phyloP scores from a whole-genome alignment of 352 stramenopile genomes.

The Phytophthora sojae region DNA sequence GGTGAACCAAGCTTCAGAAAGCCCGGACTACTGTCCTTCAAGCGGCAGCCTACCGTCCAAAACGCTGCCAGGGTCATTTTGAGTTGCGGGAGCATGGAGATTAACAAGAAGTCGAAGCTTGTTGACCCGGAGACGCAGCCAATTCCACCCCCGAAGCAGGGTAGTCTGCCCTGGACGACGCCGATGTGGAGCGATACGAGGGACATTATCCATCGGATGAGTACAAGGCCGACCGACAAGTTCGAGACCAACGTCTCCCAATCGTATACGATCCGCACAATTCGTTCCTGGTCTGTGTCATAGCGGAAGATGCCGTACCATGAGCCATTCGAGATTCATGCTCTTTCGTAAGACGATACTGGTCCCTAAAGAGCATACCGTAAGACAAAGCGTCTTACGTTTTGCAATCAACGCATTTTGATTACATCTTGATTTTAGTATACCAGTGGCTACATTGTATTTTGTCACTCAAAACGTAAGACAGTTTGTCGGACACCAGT shows the following conservation, averaged over 20 bases:
- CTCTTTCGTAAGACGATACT: too few species aligned
- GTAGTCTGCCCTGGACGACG: constrained; percentile 5
- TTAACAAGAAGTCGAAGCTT: constrained; percentile 17
- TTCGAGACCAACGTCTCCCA: constrained; percentile 27
- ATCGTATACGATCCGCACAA: too few species aligned
- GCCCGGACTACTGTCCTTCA: constrained; percentile 38
- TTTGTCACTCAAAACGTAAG: too few species aligned
- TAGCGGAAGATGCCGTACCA: too few species aligned
- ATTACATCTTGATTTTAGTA: too few species aligned
- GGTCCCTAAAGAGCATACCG: too few species aligned
- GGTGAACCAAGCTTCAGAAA: constrained; percentile 46
- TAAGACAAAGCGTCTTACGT: too few species aligned
- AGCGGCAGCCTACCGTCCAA: constrained; percentile 38
- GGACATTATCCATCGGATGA: constrained; percentile 16
- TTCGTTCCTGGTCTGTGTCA: too few species aligned
- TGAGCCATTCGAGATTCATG: too few species aligned
- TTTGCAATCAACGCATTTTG: too few species aligned
- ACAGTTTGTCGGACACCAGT: too few species aligned
- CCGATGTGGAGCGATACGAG: constrained; percentile 18
- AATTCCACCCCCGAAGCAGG: constrained; percentile 24
- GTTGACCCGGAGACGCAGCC: constrained; percentile 16
- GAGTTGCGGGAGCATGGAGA: constrained; percentile 16
- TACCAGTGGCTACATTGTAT: too few species aligned
- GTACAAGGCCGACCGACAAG: constrained; percentile 17
- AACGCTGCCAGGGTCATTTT: constrained; percentile 19